Conservation (phyloP, 106 monocot genomes). For the Triglochin maritima region DNA sequence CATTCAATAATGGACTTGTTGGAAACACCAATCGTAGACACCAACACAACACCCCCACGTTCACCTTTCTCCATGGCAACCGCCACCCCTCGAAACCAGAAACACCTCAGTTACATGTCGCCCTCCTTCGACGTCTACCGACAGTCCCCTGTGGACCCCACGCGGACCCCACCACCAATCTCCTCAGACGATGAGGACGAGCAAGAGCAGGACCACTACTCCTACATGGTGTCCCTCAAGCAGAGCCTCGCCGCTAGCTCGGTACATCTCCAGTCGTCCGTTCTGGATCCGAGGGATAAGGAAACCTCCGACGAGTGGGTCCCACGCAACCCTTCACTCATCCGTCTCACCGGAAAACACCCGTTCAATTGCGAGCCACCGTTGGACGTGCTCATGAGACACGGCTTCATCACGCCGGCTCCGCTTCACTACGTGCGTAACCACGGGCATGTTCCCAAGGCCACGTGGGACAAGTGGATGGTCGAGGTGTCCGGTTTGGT, state of each 20-base stretch:
- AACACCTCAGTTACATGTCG: neutral
- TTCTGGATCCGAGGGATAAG: conserved; percentile 53
- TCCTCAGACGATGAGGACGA: neutral
- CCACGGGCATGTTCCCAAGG: conserved; percentile 72
- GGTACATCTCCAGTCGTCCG: conserved; percentile 15
- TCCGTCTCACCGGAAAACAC: conserved; percentile 89
- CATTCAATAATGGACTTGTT: no score
- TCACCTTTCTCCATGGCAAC: no score
- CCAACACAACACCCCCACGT: neutral
- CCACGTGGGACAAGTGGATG: conserved; percentile 44
- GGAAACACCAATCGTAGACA: no score
- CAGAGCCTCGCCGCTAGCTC: neutral
- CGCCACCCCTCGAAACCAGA: no score
- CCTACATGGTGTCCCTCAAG: neutral
- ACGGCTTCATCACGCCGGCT: conserved; percentile 81
- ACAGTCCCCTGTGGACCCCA: neutral
- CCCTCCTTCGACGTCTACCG: neutral
- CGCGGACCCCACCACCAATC: neutral
- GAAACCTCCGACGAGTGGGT: conserved; percentile 70
- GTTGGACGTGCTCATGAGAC: conserved; percentile 50
- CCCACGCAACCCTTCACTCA: conserved; percentile 46
- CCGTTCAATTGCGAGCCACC: conserved; percentile 90
- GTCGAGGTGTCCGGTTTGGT: conserved; percentile 62
- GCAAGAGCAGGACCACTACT: neutral
- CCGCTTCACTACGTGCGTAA: conserved; percentile 88